Evolutionary conservation across 306 rosid genomes (phyloP).

Genomic region (Dryas drummondii): DNA sequence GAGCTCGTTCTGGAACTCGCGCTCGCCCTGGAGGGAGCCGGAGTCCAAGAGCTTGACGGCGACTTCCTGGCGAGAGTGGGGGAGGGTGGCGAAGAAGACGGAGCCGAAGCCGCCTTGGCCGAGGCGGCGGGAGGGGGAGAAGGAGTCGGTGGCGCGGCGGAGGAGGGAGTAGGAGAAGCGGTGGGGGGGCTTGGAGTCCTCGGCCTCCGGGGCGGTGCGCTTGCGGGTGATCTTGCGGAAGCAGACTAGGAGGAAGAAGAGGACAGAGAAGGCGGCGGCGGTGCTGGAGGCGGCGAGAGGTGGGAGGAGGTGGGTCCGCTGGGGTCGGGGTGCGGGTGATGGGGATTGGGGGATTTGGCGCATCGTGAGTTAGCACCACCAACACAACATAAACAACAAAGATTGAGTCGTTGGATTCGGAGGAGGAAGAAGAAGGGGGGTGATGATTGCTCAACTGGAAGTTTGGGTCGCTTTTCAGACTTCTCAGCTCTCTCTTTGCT

Average conservation of each 20-base stretch:
- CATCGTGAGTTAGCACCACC: constrained; percentile 36
- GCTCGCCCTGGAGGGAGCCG: constrained; percentile 77
- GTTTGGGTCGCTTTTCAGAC: no score
- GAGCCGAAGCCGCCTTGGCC: constrained; percentile 97
- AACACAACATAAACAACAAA: neutral
- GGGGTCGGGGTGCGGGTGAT: constrained; percentile 24
- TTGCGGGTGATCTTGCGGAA: constrained; percentile 52
- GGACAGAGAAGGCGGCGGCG: constrained; percentile 46
- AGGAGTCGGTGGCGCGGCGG: constrained; percentile 83
- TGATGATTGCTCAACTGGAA: no score
- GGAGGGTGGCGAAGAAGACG: constrained; percentile 62
- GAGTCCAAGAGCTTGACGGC: constrained; percentile 93
- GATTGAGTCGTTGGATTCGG: neutral
- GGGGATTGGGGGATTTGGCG: constrained; percentile 45
- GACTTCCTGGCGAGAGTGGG: constrained; percentile 38
- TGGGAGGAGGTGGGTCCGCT: constrained; percentile 17
- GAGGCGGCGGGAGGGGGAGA: constrained; percentile 60
- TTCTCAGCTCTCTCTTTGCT: neutral
- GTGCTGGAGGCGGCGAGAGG: constrained; percentile 32
- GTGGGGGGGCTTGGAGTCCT: constrained; percentile 53
- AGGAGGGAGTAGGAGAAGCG: constrained; percentile 69
- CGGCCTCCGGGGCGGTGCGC: constrained; percentile 48
- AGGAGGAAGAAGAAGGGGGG: neutral
- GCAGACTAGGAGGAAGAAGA: constrained; percentile 49
- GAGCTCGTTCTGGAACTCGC: constrained; percentile 92